These are phyloP conservation scores for Rhododendron williamsianum DNA, from an alignment of 148 eudicot genomes.

Conservation along the genomic window DNA sequence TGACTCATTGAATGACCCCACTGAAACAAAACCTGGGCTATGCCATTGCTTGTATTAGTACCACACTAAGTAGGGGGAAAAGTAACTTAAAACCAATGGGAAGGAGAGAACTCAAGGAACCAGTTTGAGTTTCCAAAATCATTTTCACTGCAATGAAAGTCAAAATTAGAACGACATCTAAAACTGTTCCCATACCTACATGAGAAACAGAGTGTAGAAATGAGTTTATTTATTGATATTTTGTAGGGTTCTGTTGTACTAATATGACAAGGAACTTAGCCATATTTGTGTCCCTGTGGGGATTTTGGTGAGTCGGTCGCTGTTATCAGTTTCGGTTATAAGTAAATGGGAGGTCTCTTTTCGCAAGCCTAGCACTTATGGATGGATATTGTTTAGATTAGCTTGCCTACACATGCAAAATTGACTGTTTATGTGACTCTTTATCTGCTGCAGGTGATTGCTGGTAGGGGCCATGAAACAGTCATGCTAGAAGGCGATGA, in stretches of 20 bases:
- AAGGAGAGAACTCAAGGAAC: background rate
- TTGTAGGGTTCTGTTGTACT: background rate
- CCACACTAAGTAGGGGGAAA: background rate
- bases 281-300: background rate
- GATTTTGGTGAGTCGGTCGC: background rate
- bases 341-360: background rate
- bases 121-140: background rate
- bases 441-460: conserved; percentile 60
- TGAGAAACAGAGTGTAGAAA: background rate
- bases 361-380: background rate
- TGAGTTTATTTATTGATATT: background rate
- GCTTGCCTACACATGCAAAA: background rate
- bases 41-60: conserved; percentile 4
- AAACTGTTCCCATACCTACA: background rate
- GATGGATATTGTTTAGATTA: background rate
- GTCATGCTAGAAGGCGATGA: conserved; percentile 72
- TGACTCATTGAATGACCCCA: background rate
- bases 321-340: background rate
- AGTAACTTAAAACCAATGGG: background rate
- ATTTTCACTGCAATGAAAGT: background rate
- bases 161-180: conserved; percentile 2
- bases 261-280: background rate
- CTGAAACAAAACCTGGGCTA: background rate
- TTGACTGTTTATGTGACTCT: background rate
- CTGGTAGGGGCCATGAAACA: conserved; percentile 93